phyloP scores from a whole-genome alignment of 176 grass and related monocot genomes.

The Triticum turgidum region DNA sequence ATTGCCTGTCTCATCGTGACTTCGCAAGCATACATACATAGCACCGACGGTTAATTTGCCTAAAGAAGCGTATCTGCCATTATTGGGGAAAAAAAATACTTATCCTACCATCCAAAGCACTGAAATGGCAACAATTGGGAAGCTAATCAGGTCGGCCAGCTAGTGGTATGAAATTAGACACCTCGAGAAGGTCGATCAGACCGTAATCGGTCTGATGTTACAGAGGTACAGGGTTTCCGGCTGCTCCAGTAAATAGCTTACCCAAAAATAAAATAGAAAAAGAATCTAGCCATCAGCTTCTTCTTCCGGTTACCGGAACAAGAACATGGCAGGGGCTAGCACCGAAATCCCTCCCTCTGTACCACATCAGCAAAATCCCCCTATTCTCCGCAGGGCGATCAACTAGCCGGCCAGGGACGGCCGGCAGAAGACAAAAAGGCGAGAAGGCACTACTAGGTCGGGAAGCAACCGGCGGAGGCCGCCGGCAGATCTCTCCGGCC shows the following conservation, averaged over 20 bases:
- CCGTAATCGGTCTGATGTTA: not conserved
- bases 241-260: not conserved
- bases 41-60: too few relatives aligned
- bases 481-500: not conserved
- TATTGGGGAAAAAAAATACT: not conserved
- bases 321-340: not conserved
- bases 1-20: not conserved
- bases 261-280: not conserved
- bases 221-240: not conserved
- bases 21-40: not conserved
- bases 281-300: not conserved
- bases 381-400: too few relatives aligned
- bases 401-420: too few relatives aligned
- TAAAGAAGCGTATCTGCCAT: not conserved
- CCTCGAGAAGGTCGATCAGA: not conserved
- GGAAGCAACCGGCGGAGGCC: not conserved
- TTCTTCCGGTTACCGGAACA: not conserved
- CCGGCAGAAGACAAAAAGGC: too few relatives aligned
- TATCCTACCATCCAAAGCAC: not conserved
- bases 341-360: not conserved
- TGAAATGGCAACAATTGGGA: not conserved
- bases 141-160: not conserved
- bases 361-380: not conserved
- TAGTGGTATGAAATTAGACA: not conserved
- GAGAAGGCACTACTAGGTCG: not conserved